Evolutionary conservation across 2,329 filamentous ascomycete species (phyloP).

Genomic region (Tolypocladium tundrense): DNA sequence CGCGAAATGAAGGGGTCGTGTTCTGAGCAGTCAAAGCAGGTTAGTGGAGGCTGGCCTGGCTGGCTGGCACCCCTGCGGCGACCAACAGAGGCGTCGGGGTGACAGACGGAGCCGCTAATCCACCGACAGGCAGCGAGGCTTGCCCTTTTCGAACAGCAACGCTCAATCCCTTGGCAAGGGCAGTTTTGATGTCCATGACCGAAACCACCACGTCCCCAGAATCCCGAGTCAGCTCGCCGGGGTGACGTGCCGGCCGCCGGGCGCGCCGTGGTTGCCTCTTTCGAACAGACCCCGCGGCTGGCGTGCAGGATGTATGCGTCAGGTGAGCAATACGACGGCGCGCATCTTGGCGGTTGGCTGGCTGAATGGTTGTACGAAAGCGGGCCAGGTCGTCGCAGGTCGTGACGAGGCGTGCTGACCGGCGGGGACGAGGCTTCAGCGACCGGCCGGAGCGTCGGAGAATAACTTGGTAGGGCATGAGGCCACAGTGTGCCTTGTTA

Average conservation of each 20-base stretch:
- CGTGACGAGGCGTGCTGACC: neutral
- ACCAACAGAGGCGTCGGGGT: neutral
- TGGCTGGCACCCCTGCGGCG: neutral
- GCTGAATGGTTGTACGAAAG: neutral
- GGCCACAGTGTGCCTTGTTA: neutral
- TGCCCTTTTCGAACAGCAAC: neutral
- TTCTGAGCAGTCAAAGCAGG: neutral
- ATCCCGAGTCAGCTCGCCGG: neutral
- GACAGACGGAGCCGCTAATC: neutral
- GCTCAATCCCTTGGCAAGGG: neutral
- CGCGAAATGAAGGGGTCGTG: neutral
- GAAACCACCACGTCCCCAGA: neutral
- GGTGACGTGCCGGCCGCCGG: neutral
- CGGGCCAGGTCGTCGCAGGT: neutral
- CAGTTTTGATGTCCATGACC: neutral
- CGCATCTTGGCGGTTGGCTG: neutral
- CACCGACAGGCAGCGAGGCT: neutral
- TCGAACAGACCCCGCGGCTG: neutral
- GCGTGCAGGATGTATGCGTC: constrained; percentile 8
- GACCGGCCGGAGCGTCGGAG: neutral
- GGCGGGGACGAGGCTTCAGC: neutral
- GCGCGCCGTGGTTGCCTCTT: neutral
- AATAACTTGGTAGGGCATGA: neutral
- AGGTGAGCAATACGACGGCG: constrained; percentile 7
- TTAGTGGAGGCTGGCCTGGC: neutral